phyloP scores from a whole-genome alignment of 2,329 filamentous ascomycete genomes.

The Cercospora janseana region DNA sequence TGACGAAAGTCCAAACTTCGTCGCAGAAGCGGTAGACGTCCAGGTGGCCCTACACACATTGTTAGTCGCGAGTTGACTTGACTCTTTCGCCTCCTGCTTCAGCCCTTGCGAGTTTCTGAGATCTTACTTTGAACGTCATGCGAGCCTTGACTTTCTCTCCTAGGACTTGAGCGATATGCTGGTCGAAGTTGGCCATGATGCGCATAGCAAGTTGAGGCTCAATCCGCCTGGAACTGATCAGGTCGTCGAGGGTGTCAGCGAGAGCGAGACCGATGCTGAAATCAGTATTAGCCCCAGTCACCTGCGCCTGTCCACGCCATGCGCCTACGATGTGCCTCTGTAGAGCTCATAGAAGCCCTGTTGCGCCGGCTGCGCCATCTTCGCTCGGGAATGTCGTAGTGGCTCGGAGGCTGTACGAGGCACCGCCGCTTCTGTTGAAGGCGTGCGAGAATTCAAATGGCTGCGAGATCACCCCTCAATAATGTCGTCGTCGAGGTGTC shows the following conservation, averaged over 20 bases:
- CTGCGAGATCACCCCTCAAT: neutral
- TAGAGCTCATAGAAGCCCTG: slow-evolving; percentile 87
- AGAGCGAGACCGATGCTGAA: slow-evolving; percentile 84
- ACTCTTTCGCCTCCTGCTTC: slow-evolving; percentile 48
- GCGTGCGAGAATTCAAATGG: neutral
- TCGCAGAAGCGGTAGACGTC: slow-evolving; percentile 99
- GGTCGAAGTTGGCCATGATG: slow-evolving; percentile 93
- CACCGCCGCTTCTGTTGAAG: neutral
- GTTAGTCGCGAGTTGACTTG: slow-evolving; percentile 49
- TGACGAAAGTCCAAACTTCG: slow-evolving; percentile 98
- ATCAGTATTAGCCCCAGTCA: too few species aligned
- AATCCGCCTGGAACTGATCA: slow-evolving; percentile 92
- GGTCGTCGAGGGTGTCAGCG: slow-evolving; percentile 93
- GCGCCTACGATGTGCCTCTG: slow-evolving; percentile 88
- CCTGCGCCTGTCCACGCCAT: too few species aligned
- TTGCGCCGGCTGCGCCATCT: slow-evolving; percentile 25
- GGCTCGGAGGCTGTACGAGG: neutral
- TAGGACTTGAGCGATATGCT: slow-evolving; percentile 84
- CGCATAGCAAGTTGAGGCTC: slow-evolving; percentile 99
- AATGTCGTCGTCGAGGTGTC: slow-evolving; percentile 7
- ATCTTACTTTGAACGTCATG: slow-evolving; percentile 76
- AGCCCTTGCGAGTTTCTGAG: neutral
- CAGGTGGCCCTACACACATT: slow-evolving; percentile 63
- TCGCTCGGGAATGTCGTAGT: slow-evolving; percentile 4
- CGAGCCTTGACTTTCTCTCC: slow-evolving; percentile 90